Base-by-base conservation (phyloP, 2,329 filamentous ascomycete species). In the Aspergillus proliferans region DNA sequence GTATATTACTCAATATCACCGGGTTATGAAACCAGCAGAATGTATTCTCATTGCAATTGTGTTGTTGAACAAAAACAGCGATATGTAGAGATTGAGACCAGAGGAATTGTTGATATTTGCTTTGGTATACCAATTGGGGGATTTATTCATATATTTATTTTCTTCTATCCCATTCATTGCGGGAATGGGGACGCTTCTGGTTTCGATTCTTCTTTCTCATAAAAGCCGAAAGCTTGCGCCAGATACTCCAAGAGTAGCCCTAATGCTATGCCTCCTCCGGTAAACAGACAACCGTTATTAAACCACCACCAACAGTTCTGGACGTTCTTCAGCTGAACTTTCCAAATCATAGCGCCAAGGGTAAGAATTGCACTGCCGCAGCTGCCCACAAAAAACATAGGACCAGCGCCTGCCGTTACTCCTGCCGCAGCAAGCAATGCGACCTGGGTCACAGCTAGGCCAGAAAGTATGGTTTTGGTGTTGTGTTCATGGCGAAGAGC, bases 251-350 rank as follows among this genome's bases (percentile, higher is more conserved):
- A 74, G 33, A 75, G 58, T 52, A 84, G 62, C 3, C 81, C 81
- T 28, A 78, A 48, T 14, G 76, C 72, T 47, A 84, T 81, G 1
- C 72, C 77, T 15, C 81, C 80, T 19, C 81, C 81, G 15, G 81
- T 83, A 50, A 83, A 71, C 73, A 79, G 80, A 36, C 78, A 80
- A 21, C 81, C 81, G 48, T 81, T 78, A 49, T 73, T 78, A 58
- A 84, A 84, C 81, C 81, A 84, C 74, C 77, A 81, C 78, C 80
- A 83, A 57, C 81, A 84, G 57, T 80, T 76, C 53, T 70, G 68
- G 44, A 81, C 77, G 46, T 75, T 76, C 51, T 80, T 77, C 52
- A 84, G 58, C 47, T 76, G 74, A 24, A 84, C 81, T 51, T 71
- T 76, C 67, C 75, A 76, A 18, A 84, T 82, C 79, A 83, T 83